Base-by-base conservation (phyloP, 345 rosid genomes). In the Gossypium herbaceum region DNA sequence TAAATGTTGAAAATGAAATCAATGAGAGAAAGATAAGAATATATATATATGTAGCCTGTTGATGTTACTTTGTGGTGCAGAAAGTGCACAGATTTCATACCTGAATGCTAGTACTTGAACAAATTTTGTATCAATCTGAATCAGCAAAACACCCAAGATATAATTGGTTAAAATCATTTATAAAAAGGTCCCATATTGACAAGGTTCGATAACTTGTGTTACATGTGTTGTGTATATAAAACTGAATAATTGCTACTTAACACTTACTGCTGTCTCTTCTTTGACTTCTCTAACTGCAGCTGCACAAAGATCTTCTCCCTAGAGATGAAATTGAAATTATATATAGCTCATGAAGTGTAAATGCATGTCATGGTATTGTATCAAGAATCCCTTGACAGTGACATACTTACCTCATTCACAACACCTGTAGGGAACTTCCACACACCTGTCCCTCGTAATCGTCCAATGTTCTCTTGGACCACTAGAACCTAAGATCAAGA, bases 391-490 rank as follows among this genome's bases (percentile, higher is more conserved):
- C 51, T 34, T 7, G 56, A 20, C 3, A 22, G 61, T 20, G 61
- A 41, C 60, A 39, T 51, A 71, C 34, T 1, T 69, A 91, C 98
- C 97, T 91, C 87, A 17, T 94, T 85, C 15, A 88, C 96, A 60
- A 82, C 91, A 52, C 97, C 97, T 2, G 98, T 91, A 47, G 98
- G 98, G 79, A 92, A 80, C 90, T 91, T 92, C 98, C 97, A 91
- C 20, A 87, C 55, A 51, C 97, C 92, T 54, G 44, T 79, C 39
- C 95, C 92, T 39, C 48, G 76, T 72, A 86, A 82, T 34, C 77
- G 80, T 70, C 98, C 95, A 3, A 27, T 81, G 75, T 86, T 94
- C 78, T 94, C 98, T 81, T 92, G 97, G 71, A 92, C 94, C 16
- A 92, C 96, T 5, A 92, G 81, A 59, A 91, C 86, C 97, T 94